Percentiles rank a stretch among this genome's conserved stretches.
Conservation (phyloP, 2,329 filamentous ascomycete genomes). For the Penicillium sp. region DNA sequence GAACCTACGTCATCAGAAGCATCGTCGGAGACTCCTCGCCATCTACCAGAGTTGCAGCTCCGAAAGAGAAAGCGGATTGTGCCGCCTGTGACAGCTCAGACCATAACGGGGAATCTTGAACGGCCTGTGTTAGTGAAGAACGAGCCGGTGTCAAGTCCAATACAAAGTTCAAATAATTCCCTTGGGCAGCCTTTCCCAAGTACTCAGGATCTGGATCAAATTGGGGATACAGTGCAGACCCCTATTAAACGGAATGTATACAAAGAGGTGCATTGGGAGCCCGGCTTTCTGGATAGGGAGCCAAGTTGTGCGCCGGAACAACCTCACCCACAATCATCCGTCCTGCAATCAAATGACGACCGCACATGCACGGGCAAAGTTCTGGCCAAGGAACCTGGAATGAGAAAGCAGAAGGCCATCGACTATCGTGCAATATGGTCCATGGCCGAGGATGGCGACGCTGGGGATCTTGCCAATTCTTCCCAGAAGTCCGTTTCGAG, state of each 20-base stretch:
- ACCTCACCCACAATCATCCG: conserved; percentile 5
- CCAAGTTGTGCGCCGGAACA: conserved; percentile 1
- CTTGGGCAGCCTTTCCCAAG: conserved; percentile 44
- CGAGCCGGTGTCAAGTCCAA: conserved; percentile 35
- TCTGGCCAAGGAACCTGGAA: conserved; percentile 19
- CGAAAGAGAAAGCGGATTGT: conserved; percentile 25
- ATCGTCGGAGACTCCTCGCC: conserved; percentile 3
- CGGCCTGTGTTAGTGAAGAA: conserved; percentile 34
- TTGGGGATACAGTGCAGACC: conserved; percentile 42
- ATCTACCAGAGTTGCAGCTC: conserved; percentile 7
- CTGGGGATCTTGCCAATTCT: conserved; percentile 9
- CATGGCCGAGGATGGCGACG: conserved; percentile 53
- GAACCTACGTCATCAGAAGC: conserved; percentile 7
- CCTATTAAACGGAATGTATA: conserved; percentile 38
- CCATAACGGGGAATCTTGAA: conserved; percentile 10
- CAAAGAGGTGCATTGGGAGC: conserved; percentile 6
- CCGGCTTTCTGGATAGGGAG: not conserved
- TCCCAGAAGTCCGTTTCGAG: not conserved
- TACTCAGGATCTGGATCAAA: conserved; percentile 60
- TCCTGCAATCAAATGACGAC: conserved; percentile 31
- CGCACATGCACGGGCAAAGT: conserved; percentile 19
- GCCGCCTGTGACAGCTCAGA: not conserved
- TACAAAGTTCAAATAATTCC: conserved; percentile 12
- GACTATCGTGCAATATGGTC: conserved; percentile 40
- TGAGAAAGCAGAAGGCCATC: conserved; percentile 32